Percentiles rank a stretch among this genome's conserved stretches.
phyloP scores from a whole-genome alignment of 768 basidiomycete species.

The Kwoniella dejecticola region DNA sequence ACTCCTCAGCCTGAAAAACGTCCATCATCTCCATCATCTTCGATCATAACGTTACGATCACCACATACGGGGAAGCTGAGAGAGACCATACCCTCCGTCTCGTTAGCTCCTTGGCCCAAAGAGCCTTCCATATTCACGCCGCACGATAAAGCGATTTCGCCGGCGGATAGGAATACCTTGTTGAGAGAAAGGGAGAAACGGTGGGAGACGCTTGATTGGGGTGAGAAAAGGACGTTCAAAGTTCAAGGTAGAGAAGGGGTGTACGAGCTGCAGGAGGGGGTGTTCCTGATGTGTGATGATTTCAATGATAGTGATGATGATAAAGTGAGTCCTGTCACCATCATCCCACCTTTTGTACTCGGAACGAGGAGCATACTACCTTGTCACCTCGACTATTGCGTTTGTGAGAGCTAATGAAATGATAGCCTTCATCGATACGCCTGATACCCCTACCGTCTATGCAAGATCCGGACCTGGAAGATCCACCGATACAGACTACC shows the following conservation, averaged over 20 bases:
- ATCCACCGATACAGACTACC: slow-evolving; percentile 29
- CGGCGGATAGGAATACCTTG: slow-evolving; percentile 30
- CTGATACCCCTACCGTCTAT: slow-evolving; percentile 49
- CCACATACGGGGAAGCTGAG: slow-evolving; percentile 9
- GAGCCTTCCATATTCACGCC: slow-evolving; percentile 5
- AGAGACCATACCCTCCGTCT: slow-evolving; percentile 13
- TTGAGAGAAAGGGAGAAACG: slow-evolving; percentile 33
- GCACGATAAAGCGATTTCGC: slow-evolving; percentile 12
- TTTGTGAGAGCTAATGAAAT: slow-evolving; percentile 3
- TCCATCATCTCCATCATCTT: slow-evolving; percentile 3
- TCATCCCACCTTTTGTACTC: too few species aligned
- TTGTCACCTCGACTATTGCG: too few species aligned
- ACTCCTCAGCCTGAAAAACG: neutral
- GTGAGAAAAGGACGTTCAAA: slow-evolving; percentile 19
- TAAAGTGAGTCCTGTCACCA: slow-evolving; percentile 27
- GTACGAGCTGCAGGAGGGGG: slow-evolving; percentile 54
- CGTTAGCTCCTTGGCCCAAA: slow-evolving; percentile 12
- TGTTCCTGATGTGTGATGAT: slow-evolving; percentile 51
- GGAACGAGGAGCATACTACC: too few species aligned
- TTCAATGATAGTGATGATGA: slow-evolving; percentile 30
- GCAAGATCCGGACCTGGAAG: slow-evolving; percentile 36
- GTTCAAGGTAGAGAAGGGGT: slow-evolving; percentile 44
- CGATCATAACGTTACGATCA: slow-evolving; percentile 11
- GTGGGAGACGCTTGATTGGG: slow-evolving; percentile 35
- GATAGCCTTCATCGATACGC: slow-evolving; percentile 35